These are phyloP conservation scores for Wallemia ichthyophaga DNA, from an alignment of 1,284 basidiomycete genomes.

Conservation along the genomic window DNA sequence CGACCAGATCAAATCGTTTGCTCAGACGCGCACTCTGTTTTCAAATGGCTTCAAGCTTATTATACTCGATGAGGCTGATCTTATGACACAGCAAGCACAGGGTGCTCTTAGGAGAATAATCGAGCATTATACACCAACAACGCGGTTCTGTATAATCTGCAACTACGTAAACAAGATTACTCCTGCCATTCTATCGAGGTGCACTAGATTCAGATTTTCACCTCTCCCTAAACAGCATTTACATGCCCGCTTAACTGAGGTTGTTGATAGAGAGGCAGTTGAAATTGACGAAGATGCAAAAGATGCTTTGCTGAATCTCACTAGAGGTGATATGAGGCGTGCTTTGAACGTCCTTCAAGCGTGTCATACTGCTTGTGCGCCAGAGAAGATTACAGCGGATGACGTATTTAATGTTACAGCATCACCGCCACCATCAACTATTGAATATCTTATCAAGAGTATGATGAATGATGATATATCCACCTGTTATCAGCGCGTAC, in stretches of 20 bases:
- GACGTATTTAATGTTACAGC: constrained; percentile 94
- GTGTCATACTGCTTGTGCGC: constrained; percentile 70
- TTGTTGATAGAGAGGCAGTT: constrained; percentile 65
- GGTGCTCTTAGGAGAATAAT: constrained; percentile 85
- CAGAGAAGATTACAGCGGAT: constrained; percentile 47
- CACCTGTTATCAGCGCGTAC: constrained; percentile 62
- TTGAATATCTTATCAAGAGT: constrained; percentile 68
- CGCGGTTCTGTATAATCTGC: constrained; percentile 97
- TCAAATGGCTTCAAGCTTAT: constrained; percentile 85
- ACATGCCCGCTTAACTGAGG: constrained; percentile 42
- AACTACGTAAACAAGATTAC: constrained; percentile 99
- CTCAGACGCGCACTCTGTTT: constrained; percentile 67
- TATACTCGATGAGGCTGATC: constrained; percentile 93
- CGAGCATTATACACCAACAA: constrained; percentile 94
- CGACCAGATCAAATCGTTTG: constrained; percentile 96
- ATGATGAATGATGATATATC: constrained; percentile 96
- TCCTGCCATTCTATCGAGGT: constrained; percentile 92
- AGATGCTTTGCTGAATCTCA: constrained; percentile 64
- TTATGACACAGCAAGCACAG: constrained; percentile 97
- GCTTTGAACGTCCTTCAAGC: constrained; percentile 76
- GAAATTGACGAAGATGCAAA: constrained; percentile 62
- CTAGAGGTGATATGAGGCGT: constrained; percentile 87
- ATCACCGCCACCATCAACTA: constrained; percentile 74
- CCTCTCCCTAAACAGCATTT: constrained; percentile 66
- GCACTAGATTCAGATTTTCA: constrained; percentile 92